Evolutionary conservation across 2,329 filamentous ascomycete species (phyloP).

Genomic region (Tolypocladium cylindrosporum): DNA sequence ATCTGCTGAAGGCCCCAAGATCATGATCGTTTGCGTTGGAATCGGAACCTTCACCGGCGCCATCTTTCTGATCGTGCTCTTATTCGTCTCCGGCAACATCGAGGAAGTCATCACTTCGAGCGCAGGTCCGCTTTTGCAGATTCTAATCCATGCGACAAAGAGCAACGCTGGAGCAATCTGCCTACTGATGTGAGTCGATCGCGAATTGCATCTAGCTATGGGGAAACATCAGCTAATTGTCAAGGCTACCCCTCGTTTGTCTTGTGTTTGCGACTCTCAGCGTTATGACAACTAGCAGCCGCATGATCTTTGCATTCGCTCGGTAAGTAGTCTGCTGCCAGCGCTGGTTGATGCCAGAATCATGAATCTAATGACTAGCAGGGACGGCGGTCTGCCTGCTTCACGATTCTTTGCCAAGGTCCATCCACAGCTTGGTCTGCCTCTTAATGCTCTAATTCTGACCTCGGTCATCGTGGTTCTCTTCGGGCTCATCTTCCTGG

Average conservation of each 20-base stretch:
- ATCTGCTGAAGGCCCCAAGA: conserved; percentile 18
- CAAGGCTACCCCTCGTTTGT: conserved; percentile 45
- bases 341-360: neutral
- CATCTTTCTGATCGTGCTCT: conserved; percentile 50
- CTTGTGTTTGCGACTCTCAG: conserved; percentile 52
- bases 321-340: conserved; percentile 22
- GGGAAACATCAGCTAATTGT: neutral
- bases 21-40: conserved; percentile 44
- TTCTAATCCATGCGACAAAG: conserved; percentile 51
- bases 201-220: neutral
- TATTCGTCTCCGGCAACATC: conserved; percentile 54
- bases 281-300: conserved; percentile 55
- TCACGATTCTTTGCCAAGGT: conserved; percentile 51
- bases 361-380: neutral
- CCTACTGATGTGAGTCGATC: conserved; percentile 43
- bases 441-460: conserved; percentile 55
- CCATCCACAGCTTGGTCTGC: conserved; percentile 50
- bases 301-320: conserved; percentile 59
- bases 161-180: conserved; percentile 53
- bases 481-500: conserved; percentile 62
- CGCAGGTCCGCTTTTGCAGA: conserved; percentile 50
- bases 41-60: conserved; percentile 55
- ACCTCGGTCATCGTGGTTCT: conserved; percentile 52
- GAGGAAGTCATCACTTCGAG: conserved; percentile 42
- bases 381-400: conserved; percentile 55